A percentile compares a stretch with the other conserved stretches of the same genome.
Evolutionary conservation across 495 filamentous ascomycete species (phyloP).

Genomic region (Niebla homalea): DNA sequence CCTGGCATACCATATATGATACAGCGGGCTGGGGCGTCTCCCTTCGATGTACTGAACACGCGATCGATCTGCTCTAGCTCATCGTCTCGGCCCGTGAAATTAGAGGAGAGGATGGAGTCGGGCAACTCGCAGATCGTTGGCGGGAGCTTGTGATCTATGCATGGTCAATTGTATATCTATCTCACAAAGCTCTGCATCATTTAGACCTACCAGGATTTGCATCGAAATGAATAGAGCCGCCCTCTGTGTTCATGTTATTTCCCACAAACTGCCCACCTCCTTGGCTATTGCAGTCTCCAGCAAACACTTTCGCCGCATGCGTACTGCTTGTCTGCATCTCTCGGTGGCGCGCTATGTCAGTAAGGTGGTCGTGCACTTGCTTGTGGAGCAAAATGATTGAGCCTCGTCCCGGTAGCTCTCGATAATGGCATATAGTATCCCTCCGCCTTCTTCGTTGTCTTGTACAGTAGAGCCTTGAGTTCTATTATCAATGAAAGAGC

Average conservation of each 20-base stretch:
- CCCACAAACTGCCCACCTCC: conserved; percentile 9
- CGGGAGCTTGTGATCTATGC: conserved; percentile 3
- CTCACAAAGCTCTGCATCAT: neutral
- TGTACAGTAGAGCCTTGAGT: neutral
- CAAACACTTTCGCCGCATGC: neutral
- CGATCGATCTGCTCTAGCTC: conserved; percentile 7
- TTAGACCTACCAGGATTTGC: conserved; percentile 4
- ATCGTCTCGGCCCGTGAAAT: conserved; percentile 7
- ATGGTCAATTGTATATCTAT: neutral
- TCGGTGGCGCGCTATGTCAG: neutral
- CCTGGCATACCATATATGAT: conserved; percentile 8
- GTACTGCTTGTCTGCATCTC: conserved; percentile 2
- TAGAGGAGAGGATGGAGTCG: conserved; percentile 5
- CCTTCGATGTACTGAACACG: conserved; percentile 1
- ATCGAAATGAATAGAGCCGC: conserved; percentile 1
- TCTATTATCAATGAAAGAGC: neutral
- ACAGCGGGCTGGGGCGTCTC: neutral
- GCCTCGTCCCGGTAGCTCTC: conserved; percentile 2
- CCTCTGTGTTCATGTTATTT: conserved; percentile 7
- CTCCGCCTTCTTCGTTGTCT: too few species aligned
- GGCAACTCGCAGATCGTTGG: conserved; percentile 4
- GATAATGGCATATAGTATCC: neutral
- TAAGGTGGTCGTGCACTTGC: neutral
- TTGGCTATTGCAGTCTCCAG: conserved; percentile 2
- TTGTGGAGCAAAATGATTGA: neutral